A percentile compares a stretch with the other conserved stretches of the same genome.
These are phyloP conservation scores for Salicornia ramosissima DNA, from an alignment of 148 eudicot species.

Conservation along the genomic window DNA sequence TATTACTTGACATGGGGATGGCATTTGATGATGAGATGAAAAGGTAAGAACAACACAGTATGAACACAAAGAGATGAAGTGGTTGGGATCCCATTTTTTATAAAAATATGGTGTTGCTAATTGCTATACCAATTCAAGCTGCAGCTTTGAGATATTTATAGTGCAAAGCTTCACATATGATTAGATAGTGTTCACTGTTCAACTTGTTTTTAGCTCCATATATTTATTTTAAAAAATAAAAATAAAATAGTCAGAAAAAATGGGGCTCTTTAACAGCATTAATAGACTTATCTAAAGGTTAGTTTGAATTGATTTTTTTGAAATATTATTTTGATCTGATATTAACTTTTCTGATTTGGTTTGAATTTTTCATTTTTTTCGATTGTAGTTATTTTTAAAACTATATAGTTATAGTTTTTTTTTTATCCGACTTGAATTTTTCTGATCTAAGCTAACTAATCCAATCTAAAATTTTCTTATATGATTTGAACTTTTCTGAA, in stretches of 20 bases:
- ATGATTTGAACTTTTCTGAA: no score
- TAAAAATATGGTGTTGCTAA: not conserved
- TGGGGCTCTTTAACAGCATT: constrained; percentile 11
- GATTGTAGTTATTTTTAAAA: no score
- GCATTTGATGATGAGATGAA: constrained; percentile 35
- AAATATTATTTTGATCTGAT: no score
- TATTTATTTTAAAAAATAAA: not conserved
- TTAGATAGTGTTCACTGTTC: constrained; percentile 16
- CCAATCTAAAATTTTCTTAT: no score
- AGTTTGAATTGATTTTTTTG: no score
- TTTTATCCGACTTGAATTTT: no score
- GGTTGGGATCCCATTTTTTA: constrained; percentile 26
- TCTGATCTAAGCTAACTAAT: no score
- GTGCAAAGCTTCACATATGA: not conserved
- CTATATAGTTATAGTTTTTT: no score
- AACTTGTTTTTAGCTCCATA: constrained; percentile 10
- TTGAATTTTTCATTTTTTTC: no score
- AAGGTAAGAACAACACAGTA: constrained; percentile 32
- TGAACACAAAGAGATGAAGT: constrained; percentile 25
- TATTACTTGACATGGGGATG: constrained; percentile 40
- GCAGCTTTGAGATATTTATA: constrained; percentile 20
- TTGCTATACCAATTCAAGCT: not conserved
- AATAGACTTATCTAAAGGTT: no score
- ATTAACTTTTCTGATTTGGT: no score
- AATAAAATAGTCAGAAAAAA: constrained; percentile 10